These are phyloP conservation scores for Psilocybe cubensis DNA, from an alignment of 768 basidiomycete genomes.

Conservation along the genomic window DNA sequence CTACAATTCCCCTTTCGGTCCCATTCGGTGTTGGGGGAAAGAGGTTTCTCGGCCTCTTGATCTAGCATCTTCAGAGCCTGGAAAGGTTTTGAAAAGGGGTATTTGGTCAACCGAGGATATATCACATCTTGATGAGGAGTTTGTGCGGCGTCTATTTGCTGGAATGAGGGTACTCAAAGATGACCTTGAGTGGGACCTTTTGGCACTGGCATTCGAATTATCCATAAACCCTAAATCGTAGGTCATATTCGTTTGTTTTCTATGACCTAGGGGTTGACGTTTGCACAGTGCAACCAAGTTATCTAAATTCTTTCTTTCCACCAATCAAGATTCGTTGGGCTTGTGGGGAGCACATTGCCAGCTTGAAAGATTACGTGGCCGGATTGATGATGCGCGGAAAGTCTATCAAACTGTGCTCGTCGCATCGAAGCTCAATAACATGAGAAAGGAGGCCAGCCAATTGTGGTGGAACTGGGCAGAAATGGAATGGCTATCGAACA, in stretches of 20 bases:
- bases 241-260: conserved; percentile 13
- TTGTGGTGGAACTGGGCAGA: conserved; percentile 89
- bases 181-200: conserved; percentile 67
- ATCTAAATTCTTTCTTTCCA: conserved; percentile 66
- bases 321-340: conserved; percentile 54
- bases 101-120: conserved; percentile 53
- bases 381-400: conserved; percentile 72
- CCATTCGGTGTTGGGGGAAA: conserved; percentile 67
- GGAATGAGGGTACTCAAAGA: conserved; percentile 52
- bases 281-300: conserved; percentile 63
- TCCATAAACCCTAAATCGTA: conserved; percentile 62
- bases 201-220: conserved; percentile 71
- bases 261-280: conserved; percentile 1
- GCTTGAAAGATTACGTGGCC: conserved; percentile 69
- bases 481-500: conserved; percentile 74
- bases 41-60: conserved; percentile 62
- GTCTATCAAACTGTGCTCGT: conserved; percentile 72
- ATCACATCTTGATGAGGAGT: conserved; percentile 46
- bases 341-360: conserved; percentile 82
- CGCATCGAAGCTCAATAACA: conserved; percentile 40
- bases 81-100: conserved; percentile 30
- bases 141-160: conserved; percentile 62
- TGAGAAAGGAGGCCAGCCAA: conserved; percentile 38
- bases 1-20: conserved; percentile 65
- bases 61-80: conserved; percentile 21